phyloP scores from a whole-genome alignment of 495 filamentous ascomycete species.

The Aspergillus bridgeri region DNA sequence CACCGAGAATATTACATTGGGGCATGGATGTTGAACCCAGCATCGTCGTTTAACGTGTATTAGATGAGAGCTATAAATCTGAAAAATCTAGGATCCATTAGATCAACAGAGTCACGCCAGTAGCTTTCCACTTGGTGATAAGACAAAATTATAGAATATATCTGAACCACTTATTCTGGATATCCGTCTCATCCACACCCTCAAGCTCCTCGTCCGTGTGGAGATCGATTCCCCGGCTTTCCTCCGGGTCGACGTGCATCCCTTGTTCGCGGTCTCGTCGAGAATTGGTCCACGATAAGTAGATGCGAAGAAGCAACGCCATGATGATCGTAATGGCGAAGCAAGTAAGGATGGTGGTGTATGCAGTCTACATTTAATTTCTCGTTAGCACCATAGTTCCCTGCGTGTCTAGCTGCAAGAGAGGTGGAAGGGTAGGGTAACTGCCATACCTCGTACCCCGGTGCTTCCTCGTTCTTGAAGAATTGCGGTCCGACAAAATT shows the following conservation, averaged over 20 bases:
- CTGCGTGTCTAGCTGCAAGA: too few relatives aligned
- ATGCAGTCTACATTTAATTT: conserved; percentile 14
- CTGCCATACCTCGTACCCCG: conserved; percentile 15
- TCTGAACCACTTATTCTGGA: conserved; percentile 15
- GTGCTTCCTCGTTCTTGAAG: conserved; percentile 17
- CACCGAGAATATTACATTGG: too few relatives aligned
- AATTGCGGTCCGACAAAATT: conserved; percentile 25
- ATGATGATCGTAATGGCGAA: conserved; percentile 14
- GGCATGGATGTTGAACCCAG: too few relatives aligned
- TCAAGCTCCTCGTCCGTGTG: conserved; percentile 12
- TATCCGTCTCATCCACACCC: conserved; percentile 18
- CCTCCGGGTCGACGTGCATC: conserved; percentile 16
- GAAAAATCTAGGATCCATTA: too few relatives aligned
- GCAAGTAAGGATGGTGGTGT: conserved; percentile 16
- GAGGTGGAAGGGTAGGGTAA: neutral
- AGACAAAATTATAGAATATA: conserved; percentile 14
- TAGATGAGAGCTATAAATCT: too few relatives aligned
- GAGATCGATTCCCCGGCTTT: conserved; percentile 10
- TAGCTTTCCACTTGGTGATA: too few relatives aligned
- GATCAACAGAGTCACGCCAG: too few relatives aligned
- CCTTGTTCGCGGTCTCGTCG: conserved; percentile 14
- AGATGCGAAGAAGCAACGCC: conserved; percentile 5
- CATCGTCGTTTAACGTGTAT: too few relatives aligned
- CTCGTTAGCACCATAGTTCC: neutral
- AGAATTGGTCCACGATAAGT: conserved; percentile 9